phyloP scores from a whole-genome alignment of 1,284 basidiomycete species.

The Acaromyces ingoldii region DNA sequence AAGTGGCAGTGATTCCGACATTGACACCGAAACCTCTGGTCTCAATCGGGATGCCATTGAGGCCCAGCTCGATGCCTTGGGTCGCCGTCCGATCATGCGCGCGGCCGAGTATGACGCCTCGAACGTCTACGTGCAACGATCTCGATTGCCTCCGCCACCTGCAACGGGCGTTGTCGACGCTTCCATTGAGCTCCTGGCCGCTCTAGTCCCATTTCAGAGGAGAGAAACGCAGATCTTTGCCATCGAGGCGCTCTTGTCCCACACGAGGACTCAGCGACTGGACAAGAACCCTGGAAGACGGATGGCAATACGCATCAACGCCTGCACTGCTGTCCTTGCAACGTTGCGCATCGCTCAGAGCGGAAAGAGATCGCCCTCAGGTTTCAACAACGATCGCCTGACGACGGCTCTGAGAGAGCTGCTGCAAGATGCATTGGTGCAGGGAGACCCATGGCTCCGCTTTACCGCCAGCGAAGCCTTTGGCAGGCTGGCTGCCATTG shows the following conservation, averaged over 20 bases:
- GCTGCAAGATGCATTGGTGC: slow-evolving; percentile 76
- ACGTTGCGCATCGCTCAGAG: slow-evolving; percentile 58
- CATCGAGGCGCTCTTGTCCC: slow-evolving; percentile 62
- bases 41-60: slow-evolving; percentile 74
- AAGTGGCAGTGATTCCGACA: slow-evolving; percentile 51
- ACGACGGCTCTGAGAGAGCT: slow-evolving; percentile 67
- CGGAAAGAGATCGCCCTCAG: slow-evolving; percentile 29
- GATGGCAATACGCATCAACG: slow-evolving; percentile 78
- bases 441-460: slow-evolving; percentile 73
- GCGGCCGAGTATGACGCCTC: slow-evolving; percentile 79
- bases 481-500: slow-evolving; percentile 77
- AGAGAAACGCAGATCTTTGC: slow-evolving; percentile 64
- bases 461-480: slow-evolving; percentile 81
- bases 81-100: slow-evolving; percentile 72
- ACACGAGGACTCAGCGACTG: slow-evolving; percentile 68
- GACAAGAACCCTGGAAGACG: slow-evolving; percentile 86
- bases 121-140: too few species aligned
- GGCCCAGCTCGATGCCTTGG: slow-evolving; percentile 68
- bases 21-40: too few species aligned
- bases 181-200: slow-evolving; percentile 76
- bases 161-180: slow-evolving; percentile 81
- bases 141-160: slow-evolving; percentile 72
- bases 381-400: slow-evolving; percentile 61
- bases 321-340: slow-evolving; percentile 72
- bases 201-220: slow-evolving; percentile 72